These are phyloP conservation scores for Botrytis byssoidea DNA, from an alignment of 2,329 filamentous ascomycete species.

Conservation along the genomic window DNA sequence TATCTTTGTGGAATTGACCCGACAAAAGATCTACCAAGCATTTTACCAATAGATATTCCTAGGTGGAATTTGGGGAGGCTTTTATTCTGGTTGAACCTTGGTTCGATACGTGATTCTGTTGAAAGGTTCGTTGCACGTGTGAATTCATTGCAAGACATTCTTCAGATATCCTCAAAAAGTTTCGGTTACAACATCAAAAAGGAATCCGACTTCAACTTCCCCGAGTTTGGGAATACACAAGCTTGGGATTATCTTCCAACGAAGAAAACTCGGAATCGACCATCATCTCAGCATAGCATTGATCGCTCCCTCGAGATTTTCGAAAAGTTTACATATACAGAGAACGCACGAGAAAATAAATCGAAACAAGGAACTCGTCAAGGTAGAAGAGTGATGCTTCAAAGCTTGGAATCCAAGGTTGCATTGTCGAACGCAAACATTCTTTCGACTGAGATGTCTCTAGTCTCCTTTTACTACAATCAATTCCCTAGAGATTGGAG, in stretches of 20 bases:
- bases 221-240: background rate
- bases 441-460: background rate
- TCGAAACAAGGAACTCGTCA: background rate
- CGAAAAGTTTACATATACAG: conserved; percentile 9
- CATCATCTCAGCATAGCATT: background rate
- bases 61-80: conserved; percentile 25
- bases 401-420: conserved; percentile 14
- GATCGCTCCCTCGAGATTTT: background rate
- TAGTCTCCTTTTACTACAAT: conserved; percentile 14
- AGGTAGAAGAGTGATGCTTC: conserved; percentile 18
- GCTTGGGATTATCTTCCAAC: conserved; percentile 12
- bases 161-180: background rate
- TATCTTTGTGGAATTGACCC: conserved; percentile 31
- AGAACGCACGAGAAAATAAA: conserved; percentile 10
- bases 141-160: background rate
- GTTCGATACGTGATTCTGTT: conserved; percentile 24
- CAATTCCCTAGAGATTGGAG: conserved; percentile 10
- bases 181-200: background rate
- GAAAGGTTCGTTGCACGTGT: conserved; percentile 15
- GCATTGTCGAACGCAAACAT: background rate
- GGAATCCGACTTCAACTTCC: background rate
- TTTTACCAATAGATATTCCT: conserved; percentile 23
- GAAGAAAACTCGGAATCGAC: background rate
- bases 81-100: conserved; percentile 27
- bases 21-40: conserved; percentile 14